phyloP scores from a whole-genome alignment of 73 alveolate species.

The Symbiodinium pilosum region DNA sequence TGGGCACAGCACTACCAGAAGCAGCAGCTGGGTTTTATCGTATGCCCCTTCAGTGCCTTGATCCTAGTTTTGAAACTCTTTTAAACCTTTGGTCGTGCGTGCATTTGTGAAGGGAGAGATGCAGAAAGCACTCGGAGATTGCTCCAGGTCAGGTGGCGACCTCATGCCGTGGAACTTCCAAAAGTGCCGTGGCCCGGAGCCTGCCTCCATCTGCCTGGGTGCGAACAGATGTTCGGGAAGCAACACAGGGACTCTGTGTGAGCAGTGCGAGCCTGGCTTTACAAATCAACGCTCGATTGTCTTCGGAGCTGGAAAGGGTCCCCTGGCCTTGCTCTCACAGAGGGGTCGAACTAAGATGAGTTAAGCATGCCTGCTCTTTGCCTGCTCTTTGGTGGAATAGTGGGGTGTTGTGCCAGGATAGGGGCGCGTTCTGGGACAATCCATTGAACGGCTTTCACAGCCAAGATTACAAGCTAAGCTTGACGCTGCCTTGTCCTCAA shows the following conservation, averaged over 20 bases:
- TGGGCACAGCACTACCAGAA: slow-evolving; percentile 29
- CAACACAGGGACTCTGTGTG: slow-evolving; percentile 19
- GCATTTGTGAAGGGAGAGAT: background rate
- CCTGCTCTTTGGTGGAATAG: too few species aligned
- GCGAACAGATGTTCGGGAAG: background rate
- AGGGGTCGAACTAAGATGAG: too few species aligned
- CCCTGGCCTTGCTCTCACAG: background rate
- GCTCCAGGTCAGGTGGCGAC: background rate
- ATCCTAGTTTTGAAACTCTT: background rate
- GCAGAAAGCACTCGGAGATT: background rate
- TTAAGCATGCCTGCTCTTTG: too few species aligned
- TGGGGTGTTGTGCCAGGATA: too few species aligned
- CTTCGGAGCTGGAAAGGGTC: slow-evolving; percentile 10
- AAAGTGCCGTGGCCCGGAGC: too few species aligned
- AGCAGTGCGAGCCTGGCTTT: background rate
- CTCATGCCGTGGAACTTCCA: slow-evolving; percentile 28
- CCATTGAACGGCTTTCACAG: too few species aligned
- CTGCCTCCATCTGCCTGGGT: background rate
- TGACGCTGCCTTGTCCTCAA: too few species aligned
- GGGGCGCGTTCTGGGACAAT: too few species aligned
- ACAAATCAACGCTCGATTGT: slow-evolving; percentile 6
- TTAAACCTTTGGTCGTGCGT: background rate
- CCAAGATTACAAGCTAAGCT: too few species aligned
- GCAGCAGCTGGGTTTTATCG: background rate
- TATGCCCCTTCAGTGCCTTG: background rate